Evolutionary conservation across 2,329 filamentous ascomycete species (phyloP), one percentile per base, ranked within the genome.

Genomic region (Trichophyton mentagrophytes): DNA sequence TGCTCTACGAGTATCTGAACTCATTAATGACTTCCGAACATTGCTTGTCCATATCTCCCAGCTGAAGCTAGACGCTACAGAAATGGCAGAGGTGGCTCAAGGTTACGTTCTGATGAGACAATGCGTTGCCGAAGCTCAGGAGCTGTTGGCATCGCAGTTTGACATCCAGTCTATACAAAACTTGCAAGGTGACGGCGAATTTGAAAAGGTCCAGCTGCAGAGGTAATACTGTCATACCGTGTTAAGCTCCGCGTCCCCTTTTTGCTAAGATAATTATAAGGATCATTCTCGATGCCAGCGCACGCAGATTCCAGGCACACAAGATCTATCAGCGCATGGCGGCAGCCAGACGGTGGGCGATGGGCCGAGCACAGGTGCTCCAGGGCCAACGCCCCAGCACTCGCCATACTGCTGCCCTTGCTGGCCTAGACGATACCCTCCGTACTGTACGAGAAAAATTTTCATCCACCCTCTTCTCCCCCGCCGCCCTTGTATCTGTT

Each of bases 21-120:
- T 86, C 68, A 82, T 86, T 74, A 79, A 79, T 64, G 83, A 86
- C 72, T 86, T 83, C 69, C 81, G 82, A 59, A 82, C 81, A 61
- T 72, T 85, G 3, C 80, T 85, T 64, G 71, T 80, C 64, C 82
- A 84, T 68, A 81, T 85, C 61, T 76, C 78, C 33, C 76, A 82
- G 63, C 77, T 82, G 62, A 77, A 78, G 62, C 74, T 77, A 30
- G 75, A 76, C 20, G 76, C 79, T 33, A 75, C 78, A 3, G 73
- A 78, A 46, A 80, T 82, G 59, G 81, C 84, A 64, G 79, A 79
- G 69, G 78, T 81, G 65, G 79, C 82, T 63, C 79, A 83, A 64
- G 83, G 83, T 61, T 85, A 82, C 67, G 75, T 76, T 27, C 71
- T 85, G 27, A 74, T 86, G 46, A 77, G 81, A 60, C 78, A 83